These are phyloP conservation scores for Erythrobasidium hasegawianum DNA, from an alignment of 1,284 basidiomycete genomes.

Conservation along the genomic window DNA sequence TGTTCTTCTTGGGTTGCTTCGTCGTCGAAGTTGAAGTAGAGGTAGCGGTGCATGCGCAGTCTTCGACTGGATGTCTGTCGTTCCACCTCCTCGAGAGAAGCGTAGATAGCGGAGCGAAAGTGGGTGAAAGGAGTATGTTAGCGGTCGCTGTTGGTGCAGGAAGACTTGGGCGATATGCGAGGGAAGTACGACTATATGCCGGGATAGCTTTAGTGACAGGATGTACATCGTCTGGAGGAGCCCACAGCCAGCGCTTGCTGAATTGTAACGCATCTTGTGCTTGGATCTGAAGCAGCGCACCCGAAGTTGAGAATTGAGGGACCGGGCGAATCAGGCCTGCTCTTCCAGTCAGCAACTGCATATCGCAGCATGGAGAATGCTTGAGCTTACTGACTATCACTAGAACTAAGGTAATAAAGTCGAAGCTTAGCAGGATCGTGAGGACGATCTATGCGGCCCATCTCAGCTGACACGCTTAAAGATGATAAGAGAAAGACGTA, in stretches of 20 bases:
- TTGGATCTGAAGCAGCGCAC: slow-evolving; percentile 23
- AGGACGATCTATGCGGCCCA: not conserved
- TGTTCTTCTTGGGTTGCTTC: not conserved
- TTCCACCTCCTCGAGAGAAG: too few species aligned
- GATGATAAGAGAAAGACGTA: too few species aligned
- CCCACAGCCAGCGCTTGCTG: slow-evolving; percentile 5
- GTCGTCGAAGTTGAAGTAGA: not conserved
- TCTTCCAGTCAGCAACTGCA: not conserved
- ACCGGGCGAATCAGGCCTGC: slow-evolving; percentile 18
- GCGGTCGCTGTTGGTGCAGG: not conserved
- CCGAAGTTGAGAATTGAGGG: slow-evolving; percentile 21
- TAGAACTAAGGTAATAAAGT: slow-evolving; percentile 2
- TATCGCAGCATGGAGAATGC: not conserved
- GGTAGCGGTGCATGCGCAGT: not conserved
- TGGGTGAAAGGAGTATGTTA: not conserved
- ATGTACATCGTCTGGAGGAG: not conserved
- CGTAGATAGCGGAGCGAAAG: not conserved
- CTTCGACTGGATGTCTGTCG: not conserved
- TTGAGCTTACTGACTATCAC: not conserved
- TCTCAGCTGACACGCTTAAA: too few species aligned
- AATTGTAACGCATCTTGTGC: slow-evolving; percentile 14
- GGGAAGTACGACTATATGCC: not conserved
- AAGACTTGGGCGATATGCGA: not conserved
- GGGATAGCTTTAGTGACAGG: too few species aligned
- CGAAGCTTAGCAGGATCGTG: not conserved